Base-by-base conservation (phyloP, 2,329 filamentous ascomycete species). In the Stachybotrys chlorohalonatus region DNA sequence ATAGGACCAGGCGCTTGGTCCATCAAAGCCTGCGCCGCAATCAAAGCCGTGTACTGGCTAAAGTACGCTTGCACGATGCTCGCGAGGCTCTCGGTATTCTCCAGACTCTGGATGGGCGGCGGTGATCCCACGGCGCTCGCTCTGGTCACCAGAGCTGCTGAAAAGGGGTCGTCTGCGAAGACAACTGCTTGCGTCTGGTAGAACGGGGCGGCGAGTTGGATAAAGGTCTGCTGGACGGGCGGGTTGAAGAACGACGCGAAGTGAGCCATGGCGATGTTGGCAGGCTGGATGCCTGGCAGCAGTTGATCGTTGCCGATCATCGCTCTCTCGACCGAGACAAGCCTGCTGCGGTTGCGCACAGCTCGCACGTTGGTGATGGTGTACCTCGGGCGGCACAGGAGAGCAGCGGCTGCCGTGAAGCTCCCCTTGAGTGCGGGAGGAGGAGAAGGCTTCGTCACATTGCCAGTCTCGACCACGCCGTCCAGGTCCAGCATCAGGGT, bases 21-120 rank as follows among this genome's bases (percentile, higher is more conserved):
- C 64, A 65, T 68, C 52, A 72, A 56, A 0, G 63, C 61, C 39
- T 64, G 64, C 11, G 62, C 62, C 5, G 67, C 68, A 13, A 73
- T 53, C 1, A 73, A 53, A 2, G 68, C 67, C 0, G 68, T 62
- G 49, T 68, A 71, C 52, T 72, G 70, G 13, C 61, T 57, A 52
- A 63, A 73, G 49, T 71, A 72, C 11, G 61, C 62, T 8, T 61
- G 56, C 1, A 62, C 60, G 7, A 73, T 56, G 3, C 54, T 51
- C 11, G 60, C 55, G 30, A 73, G 53, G 3, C 58, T 62, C 6
- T 52, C 52, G 0, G 58, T 39, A 2, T 68, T 59, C 5, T 66
- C 52, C 1, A 71, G 58, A 3, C 57, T 59, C 1, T 60, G 61
- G 1, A 67, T 54, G 11, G 59, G 50, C 0, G 63, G 62, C 0